Conservation (phyloP, 306 rosid genomes). For the Vicia sativa region DNA sequence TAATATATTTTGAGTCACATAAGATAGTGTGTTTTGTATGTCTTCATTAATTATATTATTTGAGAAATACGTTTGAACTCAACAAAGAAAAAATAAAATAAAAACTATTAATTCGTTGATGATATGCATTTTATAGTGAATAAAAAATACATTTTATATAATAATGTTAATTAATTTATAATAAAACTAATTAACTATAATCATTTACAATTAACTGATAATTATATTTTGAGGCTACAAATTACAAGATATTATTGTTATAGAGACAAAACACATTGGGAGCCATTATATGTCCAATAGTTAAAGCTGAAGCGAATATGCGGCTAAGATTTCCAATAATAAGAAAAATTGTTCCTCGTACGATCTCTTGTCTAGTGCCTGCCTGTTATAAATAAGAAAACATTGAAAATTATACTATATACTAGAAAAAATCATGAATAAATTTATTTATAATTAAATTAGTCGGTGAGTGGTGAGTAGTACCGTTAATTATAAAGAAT, state of each 20-base stretch:
- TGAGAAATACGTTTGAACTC: no score
- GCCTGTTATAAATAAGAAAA: slow-evolving; percentile 26
- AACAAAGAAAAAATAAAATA: no score
- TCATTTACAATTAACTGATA: not conserved
- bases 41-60: fast-evolving
- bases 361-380: slow-evolving; percentile 41
- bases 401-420: slow-evolving; percentile 2
- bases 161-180: no score
- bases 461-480: not conserved
- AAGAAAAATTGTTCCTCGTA: slow-evolving; percentile 44
- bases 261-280: slow-evolving; percentile 27
- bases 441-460: not conserved
- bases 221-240: slow-evolving; percentile 13
- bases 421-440: not conserved
- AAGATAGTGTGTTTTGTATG: no score
- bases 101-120: no score
- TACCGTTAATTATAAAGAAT: not conserved
- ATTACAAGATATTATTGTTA: not conserved
- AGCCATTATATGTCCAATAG: slow-evolving; percentile 19
- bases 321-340: slow-evolving; percentile 14
- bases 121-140: no score
- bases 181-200: no score
- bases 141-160: no score
- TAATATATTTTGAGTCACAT: no score
- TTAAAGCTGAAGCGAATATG: slow-evolving; percentile 35